Evolutionary conservation across 2,329 filamentous ascomycete species (phyloP).

Genomic region (Clarireedia homoeocarpa): DNA sequence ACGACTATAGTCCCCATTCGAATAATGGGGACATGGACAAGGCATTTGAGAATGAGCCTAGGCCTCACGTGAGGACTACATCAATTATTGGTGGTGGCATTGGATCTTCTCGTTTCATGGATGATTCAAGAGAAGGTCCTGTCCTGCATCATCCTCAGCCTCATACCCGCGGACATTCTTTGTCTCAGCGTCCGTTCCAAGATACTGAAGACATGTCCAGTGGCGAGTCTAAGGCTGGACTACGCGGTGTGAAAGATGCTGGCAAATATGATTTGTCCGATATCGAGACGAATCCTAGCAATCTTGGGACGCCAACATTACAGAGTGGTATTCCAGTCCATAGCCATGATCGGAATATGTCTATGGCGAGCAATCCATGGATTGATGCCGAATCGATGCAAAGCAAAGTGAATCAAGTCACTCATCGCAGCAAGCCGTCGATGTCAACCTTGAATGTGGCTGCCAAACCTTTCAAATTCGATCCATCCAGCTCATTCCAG

Average conservation of each 20-base stretch:
- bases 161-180: conserved; percentile 65
- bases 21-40: conserved; percentile 25
- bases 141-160: conserved; percentile 65
- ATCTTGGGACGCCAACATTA: conserved; percentile 56
- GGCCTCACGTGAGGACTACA: conserved; percentile 16
- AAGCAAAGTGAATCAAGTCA: conserved; percentile 36
- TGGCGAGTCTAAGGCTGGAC: conserved; percentile 17
- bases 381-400: conserved; percentile 40
- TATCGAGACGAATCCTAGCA: conserved; percentile 67
- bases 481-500: conserved; percentile 40
- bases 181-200: conserved; percentile 58
- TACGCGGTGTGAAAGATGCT: conserved; percentile 12
- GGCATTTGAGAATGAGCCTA: conserved; percentile 14
- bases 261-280: conserved; percentile 48
- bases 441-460: conserved; percentile 79
- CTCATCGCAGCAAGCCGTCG: conserved; percentile 62
- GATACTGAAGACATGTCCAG: conserved; percentile 39
- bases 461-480: conserved; percentile 82
- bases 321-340: conserved; percentile 40
- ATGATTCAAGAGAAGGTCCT: conserved; percentile 44
- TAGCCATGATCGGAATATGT: conserved; percentile 47
- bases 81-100: conserved; percentile 21
- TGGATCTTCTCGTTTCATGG: conserved; percentile 36
- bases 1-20: conserved; percentile 62
- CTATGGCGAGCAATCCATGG: conserved; percentile 57